Evolutionary conservation across 805 yeast genomes (phyloP).

Genomic region (Kodamaea nitidulidarum): DNA sequence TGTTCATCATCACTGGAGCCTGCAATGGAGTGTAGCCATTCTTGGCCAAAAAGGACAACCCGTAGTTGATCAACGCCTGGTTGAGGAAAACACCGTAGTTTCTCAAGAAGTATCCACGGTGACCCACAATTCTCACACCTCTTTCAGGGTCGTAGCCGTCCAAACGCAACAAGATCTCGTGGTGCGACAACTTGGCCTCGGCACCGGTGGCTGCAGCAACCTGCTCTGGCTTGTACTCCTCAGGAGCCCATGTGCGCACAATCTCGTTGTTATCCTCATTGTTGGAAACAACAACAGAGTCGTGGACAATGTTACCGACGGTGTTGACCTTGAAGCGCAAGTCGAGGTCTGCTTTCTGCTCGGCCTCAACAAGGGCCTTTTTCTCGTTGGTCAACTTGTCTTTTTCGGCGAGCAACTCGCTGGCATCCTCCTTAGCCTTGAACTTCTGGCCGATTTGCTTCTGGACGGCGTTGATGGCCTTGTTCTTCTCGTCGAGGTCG

Average conservation of each 20-base stretch:
- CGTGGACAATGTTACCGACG: constrained; percentile 93
- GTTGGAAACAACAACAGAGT: constrained; percentile 78
- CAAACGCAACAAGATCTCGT: constrained; percentile 86
- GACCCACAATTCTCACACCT: constrained; percentile 96
- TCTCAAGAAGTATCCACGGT: constrained; percentile 96
- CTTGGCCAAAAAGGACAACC: constrained; percentile 75
- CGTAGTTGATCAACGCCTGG: constrained; percentile 97
- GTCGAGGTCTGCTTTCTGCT: constrained; percentile 73
- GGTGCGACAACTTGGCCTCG: constrained; percentile 83
- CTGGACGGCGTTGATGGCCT: constrained; percentile 81
- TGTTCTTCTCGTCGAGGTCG: constrained; percentile 86
- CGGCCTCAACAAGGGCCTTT: constrained; percentile 58
- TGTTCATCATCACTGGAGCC: constrained; percentile 99
- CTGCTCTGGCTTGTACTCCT: constrained; percentile 56
- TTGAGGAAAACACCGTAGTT: constrained; percentile 94
- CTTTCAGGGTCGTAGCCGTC: constrained; percentile 99
- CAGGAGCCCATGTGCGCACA: constrained; percentile 85
- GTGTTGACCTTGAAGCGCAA: constrained; percentile 78
- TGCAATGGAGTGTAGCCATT: constrained; percentile 86
- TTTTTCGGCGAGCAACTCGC: constrained; percentile 76
- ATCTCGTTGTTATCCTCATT: constrained; percentile 91
- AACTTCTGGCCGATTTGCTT: constrained; percentile 89
- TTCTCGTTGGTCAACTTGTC: constrained; percentile 70
- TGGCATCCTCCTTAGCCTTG: constrained; percentile 93
- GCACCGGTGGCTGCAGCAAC: constrained; percentile 74